These are phyloP conservation scores for Teunomyces kruisii DNA, from an alignment of 805 yeast species.

Conservation along the genomic window DNA sequence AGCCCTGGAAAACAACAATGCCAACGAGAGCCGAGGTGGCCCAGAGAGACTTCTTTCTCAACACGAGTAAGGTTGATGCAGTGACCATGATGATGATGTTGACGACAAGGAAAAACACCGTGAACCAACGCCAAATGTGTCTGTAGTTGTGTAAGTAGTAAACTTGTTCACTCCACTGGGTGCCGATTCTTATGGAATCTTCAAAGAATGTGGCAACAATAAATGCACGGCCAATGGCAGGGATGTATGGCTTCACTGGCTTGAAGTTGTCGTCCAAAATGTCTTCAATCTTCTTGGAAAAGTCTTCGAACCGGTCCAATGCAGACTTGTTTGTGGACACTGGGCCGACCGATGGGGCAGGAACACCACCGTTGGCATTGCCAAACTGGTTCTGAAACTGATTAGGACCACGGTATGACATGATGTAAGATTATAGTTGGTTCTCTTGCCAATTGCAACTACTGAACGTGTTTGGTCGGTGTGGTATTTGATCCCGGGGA, in stretches of 20 bases:
- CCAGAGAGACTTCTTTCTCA: constrained; percentile 63
- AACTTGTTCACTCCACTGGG: constrained; percentile 92
- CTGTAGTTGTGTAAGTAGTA: constrained; percentile 79
- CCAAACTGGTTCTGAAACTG: constrained; percentile 41
- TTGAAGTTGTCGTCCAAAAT: constrained; percentile 49
- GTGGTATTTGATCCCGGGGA: neutral
- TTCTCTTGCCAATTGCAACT: neutral
- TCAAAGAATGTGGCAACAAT: constrained; percentile 93
- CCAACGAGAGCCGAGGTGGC: constrained; percentile 69
- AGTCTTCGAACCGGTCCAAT: constrained; percentile 46
- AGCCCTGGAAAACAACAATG: constrained; percentile 79
- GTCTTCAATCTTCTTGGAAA: constrained; percentile 56
- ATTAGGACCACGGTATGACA: constrained; percentile 47
- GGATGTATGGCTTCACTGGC: constrained; percentile 70
- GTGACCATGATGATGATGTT: constrained; percentile 69
- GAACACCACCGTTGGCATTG: constrained; percentile 15
- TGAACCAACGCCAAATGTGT: constrained; percentile 74
- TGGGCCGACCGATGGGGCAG: constrained; percentile 29
- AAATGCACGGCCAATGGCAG: constrained; percentile 82
- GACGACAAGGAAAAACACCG: constrained; percentile 62
- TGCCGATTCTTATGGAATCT: constrained; percentile 76
- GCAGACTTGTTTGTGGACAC: constrained; percentile 27
- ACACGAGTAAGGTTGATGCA: constrained; percentile 70
- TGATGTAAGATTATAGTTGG: constrained; percentile 8
- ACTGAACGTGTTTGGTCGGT: neutral